Evolutionary conservation across 345 rosid species (phyloP), one percentile per base, ranked within the genome.

Genomic region (Sisymbrium irio): DNA sequence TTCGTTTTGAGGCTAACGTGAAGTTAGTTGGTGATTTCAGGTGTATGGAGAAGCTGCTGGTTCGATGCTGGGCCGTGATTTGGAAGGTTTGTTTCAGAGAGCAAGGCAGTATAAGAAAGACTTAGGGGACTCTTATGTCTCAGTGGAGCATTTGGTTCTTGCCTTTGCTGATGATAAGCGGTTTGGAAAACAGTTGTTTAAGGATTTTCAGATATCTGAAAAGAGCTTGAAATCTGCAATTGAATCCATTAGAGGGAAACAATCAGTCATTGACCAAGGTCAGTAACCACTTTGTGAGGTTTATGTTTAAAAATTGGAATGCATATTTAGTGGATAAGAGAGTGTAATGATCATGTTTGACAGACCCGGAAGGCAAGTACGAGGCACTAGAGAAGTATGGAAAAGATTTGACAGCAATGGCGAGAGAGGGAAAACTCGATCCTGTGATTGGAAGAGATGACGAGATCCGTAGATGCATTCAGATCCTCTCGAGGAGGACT

Each of bases 401-500:
- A 25, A 92, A 90, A 74, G 99, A 96, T 81, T 75, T 96, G 80
- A 96, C 99, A 10, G 97, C 96, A 62, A 90, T 96, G 99, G 99
- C 97, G 1, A 87, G 80, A 71, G 93, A 81, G 54, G 99, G 99
- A 83, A 96, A 96, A 77, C 96, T 96, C 42, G 98, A 96, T 57
- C 99, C 99, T 3, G 99, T 96, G 11, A 92, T 96, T 62, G 99
- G 98, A 55, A 87, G 99, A 80, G 99, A 96, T 80, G 99, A 96
- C 69, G 99, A 96, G 82, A 92, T 96, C 63, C 97, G 99, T 4
- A 85, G 99, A 78, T 96, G 99, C 81, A 90, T 96, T 69, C 97
- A 92, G 83, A 96, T 96, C 75, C 96, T 96, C 28, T 96, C 98
- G 0, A 89, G 99, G 87, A 90, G 99, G 74, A 96, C 98, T 2